A percentile compares a stretch with the other conserved stretches of the same genome.
Conservation (phyloP, 305 asterid genomes). For the Stenogyne calaminthoides region DNA sequence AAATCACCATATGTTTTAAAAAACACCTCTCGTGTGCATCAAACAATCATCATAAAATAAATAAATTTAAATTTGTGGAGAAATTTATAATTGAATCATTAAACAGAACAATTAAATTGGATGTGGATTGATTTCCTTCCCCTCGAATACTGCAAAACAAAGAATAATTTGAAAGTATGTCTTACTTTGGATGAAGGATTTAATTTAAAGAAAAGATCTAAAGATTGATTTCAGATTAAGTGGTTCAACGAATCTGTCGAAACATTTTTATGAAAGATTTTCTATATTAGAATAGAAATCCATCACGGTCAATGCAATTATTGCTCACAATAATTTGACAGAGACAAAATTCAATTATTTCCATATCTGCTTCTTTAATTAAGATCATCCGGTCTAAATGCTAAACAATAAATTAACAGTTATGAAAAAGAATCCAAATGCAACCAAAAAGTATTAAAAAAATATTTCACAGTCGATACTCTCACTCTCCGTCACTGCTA, state of each 20-base stretch:
- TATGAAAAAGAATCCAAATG: neutral
- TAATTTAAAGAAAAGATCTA: neutral
- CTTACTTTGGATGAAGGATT: neutral
- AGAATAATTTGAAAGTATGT: neutral
- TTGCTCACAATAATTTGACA: neutral
- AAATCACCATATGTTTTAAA: neutral
- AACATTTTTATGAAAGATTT: neutral
- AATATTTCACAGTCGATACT: neutral
- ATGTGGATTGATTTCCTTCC: neutral
- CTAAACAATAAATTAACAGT: neutral
- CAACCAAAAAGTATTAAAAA: neutral
- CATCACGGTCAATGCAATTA: neutral
- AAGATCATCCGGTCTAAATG: too few species aligned
- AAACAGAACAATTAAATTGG: too few species aligned
- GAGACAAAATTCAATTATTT: neutral
- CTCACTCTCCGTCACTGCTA: neutral
- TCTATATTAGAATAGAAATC: neutral
- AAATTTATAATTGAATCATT: too few species aligned
- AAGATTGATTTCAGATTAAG: neutral
- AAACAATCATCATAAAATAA: neutral
- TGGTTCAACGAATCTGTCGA: neutral
- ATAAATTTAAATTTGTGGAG: neutral
- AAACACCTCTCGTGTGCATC: neutral
- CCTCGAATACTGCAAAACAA: neutral
- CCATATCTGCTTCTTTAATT: neutral